Conservation (phyloP, 306 rosid genomes). For the Lathyrus sativus region DNA sequence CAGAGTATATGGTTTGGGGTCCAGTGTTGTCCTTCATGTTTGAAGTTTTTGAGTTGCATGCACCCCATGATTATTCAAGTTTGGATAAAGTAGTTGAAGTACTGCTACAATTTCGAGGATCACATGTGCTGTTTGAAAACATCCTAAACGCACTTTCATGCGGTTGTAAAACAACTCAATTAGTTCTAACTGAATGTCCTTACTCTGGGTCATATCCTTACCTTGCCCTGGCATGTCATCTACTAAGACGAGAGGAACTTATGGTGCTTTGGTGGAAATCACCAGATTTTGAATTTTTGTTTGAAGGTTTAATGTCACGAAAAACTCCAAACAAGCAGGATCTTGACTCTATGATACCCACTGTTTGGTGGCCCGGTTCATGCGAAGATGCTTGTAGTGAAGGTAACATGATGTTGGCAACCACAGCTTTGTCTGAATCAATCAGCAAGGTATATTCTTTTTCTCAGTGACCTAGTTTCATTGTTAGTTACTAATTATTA, state of each 20-base stretch:
- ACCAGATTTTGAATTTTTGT: constrained; percentile 76
- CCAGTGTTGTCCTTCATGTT: constrained; percentile 77
- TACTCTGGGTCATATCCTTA: constrained; percentile 89
- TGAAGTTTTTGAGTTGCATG: constrained; percentile 69
- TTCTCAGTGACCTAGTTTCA: constrained; percentile 29
- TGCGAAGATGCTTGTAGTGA: constrained; percentile 75
- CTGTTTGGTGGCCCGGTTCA: constrained; percentile 98
- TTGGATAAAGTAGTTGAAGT: constrained; percentile 78
- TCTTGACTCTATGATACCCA: constrained; percentile 89
- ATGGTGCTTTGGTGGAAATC: constrained; percentile 99
- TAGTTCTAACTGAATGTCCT: constrained; percentile 76
- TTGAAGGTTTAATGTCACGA: constrained; percentile 87
- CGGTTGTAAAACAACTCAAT: constrained; percentile 66
- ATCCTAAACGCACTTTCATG: constrained; percentile 70
- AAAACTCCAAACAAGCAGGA: constrained; percentile 89
- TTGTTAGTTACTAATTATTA: constrained; percentile 31
- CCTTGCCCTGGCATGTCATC: constrained; percentile 81
- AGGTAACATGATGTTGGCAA: constrained; percentile 79
- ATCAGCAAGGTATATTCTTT: constrained; percentile 62
- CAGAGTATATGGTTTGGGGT: constrained; percentile 83
- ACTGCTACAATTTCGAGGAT: constrained; percentile 70
- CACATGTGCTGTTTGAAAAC: constrained; percentile 72
- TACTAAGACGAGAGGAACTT: constrained; percentile 74
- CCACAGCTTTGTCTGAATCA: constrained; percentile 84
- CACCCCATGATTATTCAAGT: constrained; percentile 80